These are phyloP conservation scores for Spathaspora sp. DNA, from an alignment of 1,139 yeast species.

Conservation along the genomic window DNA sequence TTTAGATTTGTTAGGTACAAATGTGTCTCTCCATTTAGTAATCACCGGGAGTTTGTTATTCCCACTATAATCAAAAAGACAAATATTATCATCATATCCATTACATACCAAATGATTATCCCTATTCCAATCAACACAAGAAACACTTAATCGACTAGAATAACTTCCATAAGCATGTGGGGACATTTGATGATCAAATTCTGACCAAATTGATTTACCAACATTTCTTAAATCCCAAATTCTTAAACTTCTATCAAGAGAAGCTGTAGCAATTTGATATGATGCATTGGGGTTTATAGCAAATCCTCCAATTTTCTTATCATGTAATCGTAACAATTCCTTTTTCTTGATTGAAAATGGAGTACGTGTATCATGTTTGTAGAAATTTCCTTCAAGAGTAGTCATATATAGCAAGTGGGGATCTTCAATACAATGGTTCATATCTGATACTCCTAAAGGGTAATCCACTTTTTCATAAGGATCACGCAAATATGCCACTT, in stretches of 20 bases:
- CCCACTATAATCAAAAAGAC: constrained; percentile 39
- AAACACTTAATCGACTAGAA: constrained; percentile 73
- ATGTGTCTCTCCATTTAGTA: constrained; percentile 27
- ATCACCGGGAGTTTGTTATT: constrained; percentile 18
- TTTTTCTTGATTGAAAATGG: constrained; percentile 26
- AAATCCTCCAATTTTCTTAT: constrained; percentile 90
- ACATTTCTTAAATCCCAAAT: constrained; percentile 80
- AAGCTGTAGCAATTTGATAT: constrained; percentile 77
- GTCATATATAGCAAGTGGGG: constrained; percentile 64
- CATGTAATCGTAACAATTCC: constrained; percentile 62
- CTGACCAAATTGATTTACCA: constrained; percentile 41
- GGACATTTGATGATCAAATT: constrained; percentile 33
- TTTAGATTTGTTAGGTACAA: constrained; percentile 18
- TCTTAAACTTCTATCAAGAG: constrained; percentile 79
- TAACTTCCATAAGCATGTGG: constrained; percentile 64
- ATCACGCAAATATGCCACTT: constrained; percentile 53
- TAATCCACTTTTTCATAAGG: constrained; percentile 38
- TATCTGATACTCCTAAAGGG: constrained; percentile 61
- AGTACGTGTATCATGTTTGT: constrained; percentile 66
- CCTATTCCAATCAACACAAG: constrained; percentile 82
- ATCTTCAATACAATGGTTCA: constrained; percentile 46
- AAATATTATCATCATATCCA: constrained; percentile 87
- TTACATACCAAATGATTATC: constrained; percentile 81
- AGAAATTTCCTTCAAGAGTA: constrained; percentile 77
- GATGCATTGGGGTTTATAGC: constrained; percentile 63